phyloP scores from a whole-genome alignment of 1,284 basidiomycete genomes.

The Puccinia hordei region DNA sequence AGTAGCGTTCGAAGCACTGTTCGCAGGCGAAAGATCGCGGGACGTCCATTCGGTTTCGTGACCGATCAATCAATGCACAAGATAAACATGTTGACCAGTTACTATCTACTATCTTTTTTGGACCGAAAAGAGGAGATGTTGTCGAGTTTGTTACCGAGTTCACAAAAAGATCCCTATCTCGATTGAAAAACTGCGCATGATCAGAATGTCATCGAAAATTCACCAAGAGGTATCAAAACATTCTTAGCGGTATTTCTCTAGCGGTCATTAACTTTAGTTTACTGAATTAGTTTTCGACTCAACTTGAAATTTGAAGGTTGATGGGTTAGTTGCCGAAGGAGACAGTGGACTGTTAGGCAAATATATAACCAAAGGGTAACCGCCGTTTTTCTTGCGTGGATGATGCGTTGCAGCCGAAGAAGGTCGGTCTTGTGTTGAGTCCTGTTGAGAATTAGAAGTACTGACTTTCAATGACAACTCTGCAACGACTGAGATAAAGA shows the following conservation, averaged over 20 bases:
- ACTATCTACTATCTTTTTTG: conserved; percentile 25
- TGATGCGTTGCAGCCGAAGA: conserved; percentile 68
- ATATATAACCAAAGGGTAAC: conserved; percentile 32
- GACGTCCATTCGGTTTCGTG: conserved; percentile 27
- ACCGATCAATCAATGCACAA: conserved; percentile 59
- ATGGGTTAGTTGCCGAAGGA: conserved; percentile 54
- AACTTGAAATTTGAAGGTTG: conserved; percentile 60
- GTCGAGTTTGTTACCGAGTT: not conserved
- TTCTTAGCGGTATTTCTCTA: not conserved
- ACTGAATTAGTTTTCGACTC: not conserved
- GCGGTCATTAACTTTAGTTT: no score
- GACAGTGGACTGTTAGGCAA: conserved; percentile 29
- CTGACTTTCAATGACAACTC: no score
- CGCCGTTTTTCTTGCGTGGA: conserved; percentile 20
- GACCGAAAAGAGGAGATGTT: not conserved
- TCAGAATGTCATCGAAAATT: no score
- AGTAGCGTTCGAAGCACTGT: conserved; percentile 28
- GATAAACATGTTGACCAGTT: conserved; percentile 61
- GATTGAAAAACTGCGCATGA: not conserved
- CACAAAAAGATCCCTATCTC: not conserved
- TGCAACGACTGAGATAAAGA: no score
- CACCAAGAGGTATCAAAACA: not conserved
- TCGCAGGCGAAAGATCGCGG: conserved; percentile 21
- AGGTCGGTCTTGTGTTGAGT: conserved; percentile 66
- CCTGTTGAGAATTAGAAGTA: no score